Conservation (phyloP, 345 rosid genomes). For the Bruguiera sexangula region DNA sequence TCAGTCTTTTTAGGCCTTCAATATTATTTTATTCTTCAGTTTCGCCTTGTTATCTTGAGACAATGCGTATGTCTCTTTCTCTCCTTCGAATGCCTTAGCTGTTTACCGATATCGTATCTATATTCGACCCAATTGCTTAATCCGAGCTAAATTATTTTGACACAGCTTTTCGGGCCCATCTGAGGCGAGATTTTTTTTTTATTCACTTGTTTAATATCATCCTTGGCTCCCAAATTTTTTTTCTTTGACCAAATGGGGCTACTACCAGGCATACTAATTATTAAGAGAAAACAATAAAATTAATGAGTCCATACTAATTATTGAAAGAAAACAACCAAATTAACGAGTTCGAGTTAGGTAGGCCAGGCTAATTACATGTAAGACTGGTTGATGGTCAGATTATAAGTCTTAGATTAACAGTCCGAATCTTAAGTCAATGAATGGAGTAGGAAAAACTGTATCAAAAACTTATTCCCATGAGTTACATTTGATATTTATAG, state of each 20-base stretch:
- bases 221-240: conserved; percentile 13
- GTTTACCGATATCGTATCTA: background rate
- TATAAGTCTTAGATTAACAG: too few relatives aligned
- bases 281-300: background rate
- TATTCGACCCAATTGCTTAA: background rate
- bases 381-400: too few relatives aligned
- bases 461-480: too few relatives aligned
- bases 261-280: conserved; percentile 14
- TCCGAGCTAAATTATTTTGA: conserved; percentile 9
- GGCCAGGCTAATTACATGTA: too few relatives aligned
- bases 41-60: background rate
- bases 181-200: conserved; percentile 23
- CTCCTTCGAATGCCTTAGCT: background rate
- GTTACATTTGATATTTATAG: too few relatives aligned
- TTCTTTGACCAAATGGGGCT: conserved; percentile 33
- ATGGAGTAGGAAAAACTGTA: too few relatives aligned
- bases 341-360: too few relatives aligned
- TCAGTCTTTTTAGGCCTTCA: conserved; percentile 42
- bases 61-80: background rate
- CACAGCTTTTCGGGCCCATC: conserved; percentile 43
- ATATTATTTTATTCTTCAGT: background rate
- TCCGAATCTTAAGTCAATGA: too few relatives aligned
- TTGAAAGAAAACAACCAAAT: background rate
- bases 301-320: background rate
- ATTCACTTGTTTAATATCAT: background rate